Conservation (phyloP, 371 early-diverging fungal genomes). For the Mucor piriformis region DNA sequence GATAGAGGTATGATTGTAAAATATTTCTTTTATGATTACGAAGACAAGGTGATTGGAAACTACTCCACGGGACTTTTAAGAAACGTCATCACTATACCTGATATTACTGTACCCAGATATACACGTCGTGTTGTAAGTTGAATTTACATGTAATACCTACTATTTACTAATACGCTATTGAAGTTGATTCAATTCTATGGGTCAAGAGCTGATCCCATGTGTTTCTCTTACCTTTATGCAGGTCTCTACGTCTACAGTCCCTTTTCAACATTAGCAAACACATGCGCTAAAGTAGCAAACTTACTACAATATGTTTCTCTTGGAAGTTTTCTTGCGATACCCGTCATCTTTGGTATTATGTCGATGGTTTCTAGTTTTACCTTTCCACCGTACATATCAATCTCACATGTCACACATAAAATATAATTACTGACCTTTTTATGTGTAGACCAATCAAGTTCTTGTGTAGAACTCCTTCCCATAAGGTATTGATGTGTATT, state of each 20-base stretch:
- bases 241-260: constrained; percentile 44
- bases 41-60: constrained; percentile 29
- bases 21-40: constrained; percentile 37
- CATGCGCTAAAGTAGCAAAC: constrained; percentile 27
- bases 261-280: constrained; percentile 27
- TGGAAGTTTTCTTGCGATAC: constrained; percentile 42
- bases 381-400: constrained; percentile 50
- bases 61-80: constrained; percentile 40
- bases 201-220: constrained; percentile 48
- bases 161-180: too few relatives aligned
- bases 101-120: constrained; percentile 41
- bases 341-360: constrained; percentile 40
- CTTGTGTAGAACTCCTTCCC: constrained; percentile 48
- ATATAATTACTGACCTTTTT: too few relatives aligned
- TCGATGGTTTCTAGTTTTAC: constrained; percentile 25
- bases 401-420: too few relatives aligned
- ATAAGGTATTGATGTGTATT: constrained; percentile 43
- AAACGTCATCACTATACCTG: constrained; percentile 31
- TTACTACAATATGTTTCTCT: constrained; percentile 43
- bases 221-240: constrained; percentile 48
- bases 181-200: constrained; percentile 44
- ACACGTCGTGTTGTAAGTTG: constrained; percentile 41
- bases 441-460: constrained; percentile 43
- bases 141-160: not conserved
- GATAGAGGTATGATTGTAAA: constrained; percentile 44